phyloP scores from a whole-genome alignment of 371 early-diverging fungal genomes.

The Mortierella sp. region DNA sequence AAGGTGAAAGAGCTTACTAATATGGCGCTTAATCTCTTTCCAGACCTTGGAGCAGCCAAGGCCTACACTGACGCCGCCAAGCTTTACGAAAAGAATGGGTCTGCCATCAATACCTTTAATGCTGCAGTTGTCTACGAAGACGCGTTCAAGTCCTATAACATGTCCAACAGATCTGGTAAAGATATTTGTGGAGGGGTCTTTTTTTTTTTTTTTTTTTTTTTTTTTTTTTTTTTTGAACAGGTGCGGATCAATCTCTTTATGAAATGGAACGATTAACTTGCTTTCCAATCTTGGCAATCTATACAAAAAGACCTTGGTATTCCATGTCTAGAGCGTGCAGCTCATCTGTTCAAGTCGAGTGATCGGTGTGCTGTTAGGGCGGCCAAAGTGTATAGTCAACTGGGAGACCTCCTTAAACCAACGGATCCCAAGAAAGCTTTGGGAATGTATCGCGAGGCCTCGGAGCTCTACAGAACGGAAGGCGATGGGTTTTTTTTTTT shows the following conservation, averaged over 20 bases:
- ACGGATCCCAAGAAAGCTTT: constrained; percentile 22
- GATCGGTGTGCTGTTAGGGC: constrained; percentile 34
- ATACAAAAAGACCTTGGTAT: constrained; percentile 21
- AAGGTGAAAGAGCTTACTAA: neutral
- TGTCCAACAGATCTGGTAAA: constrained; percentile 33
- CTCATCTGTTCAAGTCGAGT: constrained; percentile 23
- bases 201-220: too few species aligned
- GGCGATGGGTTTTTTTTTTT: constrained; percentile 29
- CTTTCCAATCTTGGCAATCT: neutral
- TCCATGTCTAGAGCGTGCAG: constrained; percentile 40
- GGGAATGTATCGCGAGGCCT: constrained; percentile 30
- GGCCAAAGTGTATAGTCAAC: constrained; percentile 28
- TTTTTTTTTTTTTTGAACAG: neutral
- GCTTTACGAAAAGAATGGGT: constrained; percentile 27
- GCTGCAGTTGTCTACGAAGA: constrained; percentile 48
- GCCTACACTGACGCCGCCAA: constrained; percentile 38
- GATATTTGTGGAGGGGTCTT: too few species aligned
- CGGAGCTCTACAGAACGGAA: constrained; percentile 32
- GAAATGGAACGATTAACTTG: too few species aligned
- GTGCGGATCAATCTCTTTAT: too few species aligned
- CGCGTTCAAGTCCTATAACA: constrained; percentile 44
- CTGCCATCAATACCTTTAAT: constrained; percentile 31
- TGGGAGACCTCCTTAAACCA: constrained; percentile 29
- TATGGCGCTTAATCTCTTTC: neutral
- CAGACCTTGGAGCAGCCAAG: constrained; percentile 30